These are phyloP conservation scores for Cutaneotrichosporon curvatum DNA, from an alignment of 1,284 basidiomycete species.

Conservation along the genomic window DNA sequence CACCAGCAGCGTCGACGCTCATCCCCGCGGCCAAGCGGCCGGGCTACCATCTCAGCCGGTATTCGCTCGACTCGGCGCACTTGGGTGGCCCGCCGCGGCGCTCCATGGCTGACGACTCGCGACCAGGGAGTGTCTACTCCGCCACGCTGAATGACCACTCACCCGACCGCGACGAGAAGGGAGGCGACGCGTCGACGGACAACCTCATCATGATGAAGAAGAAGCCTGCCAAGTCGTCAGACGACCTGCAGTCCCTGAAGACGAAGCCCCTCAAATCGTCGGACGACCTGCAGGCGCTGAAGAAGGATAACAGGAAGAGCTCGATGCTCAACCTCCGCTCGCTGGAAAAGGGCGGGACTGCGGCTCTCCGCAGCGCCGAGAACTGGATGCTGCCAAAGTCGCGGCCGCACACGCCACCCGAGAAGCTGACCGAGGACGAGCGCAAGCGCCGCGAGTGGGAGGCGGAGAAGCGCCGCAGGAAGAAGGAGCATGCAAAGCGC, in stretches of 20 bases:
- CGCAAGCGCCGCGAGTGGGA: constrained; percentile 50
- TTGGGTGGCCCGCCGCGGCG: too few species aligned
- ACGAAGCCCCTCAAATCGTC: constrained; percentile 18
- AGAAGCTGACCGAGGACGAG: constrained; percentile 42
- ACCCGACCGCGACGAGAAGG: constrained; percentile 4
- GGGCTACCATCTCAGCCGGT: constrained; percentile 63
- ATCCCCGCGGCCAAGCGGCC: constrained; percentile 61
- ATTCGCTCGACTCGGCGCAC: constrained; percentile 21
- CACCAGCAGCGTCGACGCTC: constrained; percentile 54
- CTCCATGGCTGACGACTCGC: neutral
- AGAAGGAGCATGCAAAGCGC: constrained; percentile 54
- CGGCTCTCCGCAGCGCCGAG: constrained; percentile 23
- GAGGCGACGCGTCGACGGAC: constrained; percentile 11
- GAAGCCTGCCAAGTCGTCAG: neutral
- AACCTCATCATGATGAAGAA: neutral
- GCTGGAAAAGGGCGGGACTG: constrained; percentile 8
- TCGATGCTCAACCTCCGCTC: constrained; percentile 24
- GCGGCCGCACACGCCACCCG: neutral
- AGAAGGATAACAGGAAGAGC: constrained; percentile 20
- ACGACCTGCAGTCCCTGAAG: neutral
- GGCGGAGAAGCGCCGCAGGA: constrained; percentile 48
- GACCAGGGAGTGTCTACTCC: constrained; percentile 1
- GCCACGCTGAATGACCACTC: constrained; percentile 13
- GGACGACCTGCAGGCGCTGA: constrained; percentile 29
- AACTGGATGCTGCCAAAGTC: constrained; percentile 29